A percentile compares a stretch with the other conserved stretches of the same genome.
phyloP scores from a whole-genome alignment of 768 basidiomycete genomes.

The Mycena sanguinolenta region DNA sequence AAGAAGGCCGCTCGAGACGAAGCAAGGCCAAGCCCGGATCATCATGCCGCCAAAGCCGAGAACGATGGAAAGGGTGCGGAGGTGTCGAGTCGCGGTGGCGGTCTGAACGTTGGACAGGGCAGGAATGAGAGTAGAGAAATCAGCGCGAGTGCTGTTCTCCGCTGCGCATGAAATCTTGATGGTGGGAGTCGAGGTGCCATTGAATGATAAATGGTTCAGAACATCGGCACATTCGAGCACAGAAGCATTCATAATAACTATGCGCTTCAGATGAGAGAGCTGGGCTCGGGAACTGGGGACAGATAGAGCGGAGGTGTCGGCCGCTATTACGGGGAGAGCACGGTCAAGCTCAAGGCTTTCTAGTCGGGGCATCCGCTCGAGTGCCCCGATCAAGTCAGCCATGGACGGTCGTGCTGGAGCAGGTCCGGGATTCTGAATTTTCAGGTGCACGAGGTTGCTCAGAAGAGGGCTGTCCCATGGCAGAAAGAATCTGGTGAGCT shows the following conservation, averaged over 20 bases:
- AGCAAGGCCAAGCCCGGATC: constrained; percentile 27
- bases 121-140: constrained; percentile 10
- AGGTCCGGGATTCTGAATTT: constrained; percentile 45
- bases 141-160: not conserved
- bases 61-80: constrained; percentile 16
- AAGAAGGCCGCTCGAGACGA: constrained; percentile 10
- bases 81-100: not conserved
- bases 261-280: constrained; percentile 40
- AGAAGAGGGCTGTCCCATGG: constrained; percentile 53
- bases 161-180: constrained; percentile 18
- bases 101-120: constrained; percentile 15
- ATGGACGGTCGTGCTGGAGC: constrained; percentile 45
- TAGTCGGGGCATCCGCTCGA: constrained; percentile 51
- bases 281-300: constrained; percentile 31
- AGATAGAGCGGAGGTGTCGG: constrained; percentile 21
- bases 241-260: constrained; percentile 37
- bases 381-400: constrained; percentile 47
- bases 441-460: constrained; percentile 52
- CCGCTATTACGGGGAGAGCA: constrained; percentile 45
- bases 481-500: constrained; percentile 51
- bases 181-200: constrained; percentile 4
- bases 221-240: constrained; percentile 43
- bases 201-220: constrained; percentile 37
- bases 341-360: constrained; percentile 51
- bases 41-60: constrained; percentile 12